Conservation (phyloP, 2,329 filamentous ascomycete species). For the Daldinia eschscholtzii region DNA sequence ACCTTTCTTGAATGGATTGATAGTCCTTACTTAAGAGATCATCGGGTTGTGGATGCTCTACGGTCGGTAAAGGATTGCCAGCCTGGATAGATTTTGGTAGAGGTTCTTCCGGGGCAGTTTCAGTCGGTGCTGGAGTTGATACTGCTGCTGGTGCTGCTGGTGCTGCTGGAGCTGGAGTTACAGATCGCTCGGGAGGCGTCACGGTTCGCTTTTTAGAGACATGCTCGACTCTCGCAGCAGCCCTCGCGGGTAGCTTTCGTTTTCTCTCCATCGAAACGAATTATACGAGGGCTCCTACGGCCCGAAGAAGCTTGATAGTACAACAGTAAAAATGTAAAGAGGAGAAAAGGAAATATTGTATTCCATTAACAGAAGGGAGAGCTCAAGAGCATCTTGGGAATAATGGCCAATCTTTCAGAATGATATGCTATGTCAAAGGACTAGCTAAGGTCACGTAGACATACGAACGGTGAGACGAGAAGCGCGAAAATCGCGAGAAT, state of each 20-base stretch:
- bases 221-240: slow-evolving; percentile 71
- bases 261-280: slow-evolving; percentile 70
- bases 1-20: slow-evolving; percentile 81
- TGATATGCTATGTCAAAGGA: not conserved
- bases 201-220: slow-evolving; percentile 70
- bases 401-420: slow-evolving; percentile 4
- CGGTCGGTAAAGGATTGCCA: slow-evolving; percentile 77
- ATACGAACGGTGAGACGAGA: not conserved
- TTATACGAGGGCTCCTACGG: not conserved
- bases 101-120: slow-evolving; percentile 53
- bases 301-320: not conserved
- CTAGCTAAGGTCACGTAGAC: not conserved
- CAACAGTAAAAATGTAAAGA: not conserved
- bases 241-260: slow-evolving; percentile 73
- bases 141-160: slow-evolving; percentile 31
- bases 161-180: slow-evolving; percentile 48
- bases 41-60: slow-evolving; percentile 74
- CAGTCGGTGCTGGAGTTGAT: slow-evolving; percentile 54
- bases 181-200: slow-evolving; percentile 66
- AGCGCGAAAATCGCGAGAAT: not conserved
- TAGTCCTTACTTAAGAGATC: slow-evolving; percentile 75
- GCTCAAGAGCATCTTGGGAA: slow-evolving; percentile 24
- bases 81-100: slow-evolving; percentile 74
- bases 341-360: not conserved
- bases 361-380: slow-evolving; percentile 18